These are phyloP conservation scores for Ananas comosus DNA, from an alignment of 176 grass and related monocot species.

Conservation along the genomic window DNA sequence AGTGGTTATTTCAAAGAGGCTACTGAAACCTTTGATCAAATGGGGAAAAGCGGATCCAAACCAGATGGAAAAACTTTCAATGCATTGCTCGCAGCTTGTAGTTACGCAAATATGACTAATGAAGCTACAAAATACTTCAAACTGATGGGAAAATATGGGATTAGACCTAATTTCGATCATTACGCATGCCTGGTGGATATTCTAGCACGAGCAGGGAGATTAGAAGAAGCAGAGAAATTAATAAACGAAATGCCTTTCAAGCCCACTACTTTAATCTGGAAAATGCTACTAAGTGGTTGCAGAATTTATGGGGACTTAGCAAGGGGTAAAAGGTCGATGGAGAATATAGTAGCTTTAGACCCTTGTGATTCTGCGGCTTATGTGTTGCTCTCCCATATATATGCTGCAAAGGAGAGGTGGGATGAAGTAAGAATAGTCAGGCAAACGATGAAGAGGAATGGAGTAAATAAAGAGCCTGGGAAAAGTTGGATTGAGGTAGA, in stretches of 20 bases:
- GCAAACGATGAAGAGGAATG: constrained; percentile 11
- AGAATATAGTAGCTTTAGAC: constrained; percentile 21
- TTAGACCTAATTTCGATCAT: constrained; percentile 15
- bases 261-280: constrained; percentile 20
- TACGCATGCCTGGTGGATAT: constrained; percentile 28
- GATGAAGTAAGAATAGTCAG: constrained; percentile 16
- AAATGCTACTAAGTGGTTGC: constrained; percentile 28
- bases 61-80: constrained; percentile 20
- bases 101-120: constrained; percentile 17
- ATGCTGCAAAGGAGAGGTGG: constrained; percentile 16
- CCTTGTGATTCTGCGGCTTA: constrained; percentile 26
- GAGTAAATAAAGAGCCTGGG: constrained; percentile 24
- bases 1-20: constrained; percentile 17
- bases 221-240: constrained; percentile 21
- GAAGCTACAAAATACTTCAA: constrained; percentile 9
- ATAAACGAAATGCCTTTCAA: constrained; percentile 20
- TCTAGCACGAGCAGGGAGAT: constrained; percentile 18
- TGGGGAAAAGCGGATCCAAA: constrained; percentile 9
- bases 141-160: constrained; percentile 15
- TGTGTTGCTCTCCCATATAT: constrained; percentile 21
- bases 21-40: constrained; percentile 12
- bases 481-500: constrained; percentile 25
- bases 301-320: constrained; percentile 17
- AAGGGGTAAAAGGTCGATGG: constrained; percentile 16
- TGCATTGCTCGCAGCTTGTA: constrained; percentile 15